Conservation (phyloP, 306 rosid species). For the Trichosanthes cucumerina region DNA sequence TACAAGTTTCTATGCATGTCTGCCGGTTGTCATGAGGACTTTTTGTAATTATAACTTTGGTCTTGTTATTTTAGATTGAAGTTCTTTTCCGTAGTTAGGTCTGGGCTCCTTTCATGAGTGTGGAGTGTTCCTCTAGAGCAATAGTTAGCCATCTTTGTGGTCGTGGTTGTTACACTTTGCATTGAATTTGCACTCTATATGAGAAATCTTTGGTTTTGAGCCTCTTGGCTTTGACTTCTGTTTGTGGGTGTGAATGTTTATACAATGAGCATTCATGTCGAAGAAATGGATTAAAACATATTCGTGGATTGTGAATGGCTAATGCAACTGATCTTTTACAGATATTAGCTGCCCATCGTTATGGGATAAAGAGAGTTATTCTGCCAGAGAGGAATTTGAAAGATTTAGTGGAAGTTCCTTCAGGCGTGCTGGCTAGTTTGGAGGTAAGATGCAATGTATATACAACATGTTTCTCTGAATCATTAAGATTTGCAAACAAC, state of each 20-base stretch:
- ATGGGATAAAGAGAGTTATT: conserved; percentile 80
- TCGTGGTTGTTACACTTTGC: not conserved
- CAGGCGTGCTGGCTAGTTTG: conserved; percentile 59
- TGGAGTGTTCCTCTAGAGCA: not conserved
- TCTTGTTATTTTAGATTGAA: not conserved
- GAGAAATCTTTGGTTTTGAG: not conserved
- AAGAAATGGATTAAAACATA: not conserved
- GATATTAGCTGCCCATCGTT: conserved; percentile 94
- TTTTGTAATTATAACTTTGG: not conserved
- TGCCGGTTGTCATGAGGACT: not conserved
- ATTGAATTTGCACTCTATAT: not conserved
- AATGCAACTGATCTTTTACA: conserved; percentile 24
- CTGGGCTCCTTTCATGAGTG: not conserved
- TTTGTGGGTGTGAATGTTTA: not conserved
- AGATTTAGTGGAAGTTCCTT: conserved; percentile 87
- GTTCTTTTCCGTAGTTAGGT: not conserved
- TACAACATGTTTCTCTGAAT: not conserved
- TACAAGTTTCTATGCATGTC: not conserved
- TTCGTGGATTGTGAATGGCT: not conserved
- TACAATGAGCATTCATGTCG: not conserved
- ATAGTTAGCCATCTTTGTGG: not conserved
- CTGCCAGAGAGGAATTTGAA: conserved; percentile 90
- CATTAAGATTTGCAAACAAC: not conserved
- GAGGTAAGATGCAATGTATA: conserved; percentile 41
- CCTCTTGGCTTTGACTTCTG: not conserved